These are phyloP conservation scores for Fraxinus nigra DNA, from an alignment of 305 asterid genomes.

Conservation along the genomic window DNA sequence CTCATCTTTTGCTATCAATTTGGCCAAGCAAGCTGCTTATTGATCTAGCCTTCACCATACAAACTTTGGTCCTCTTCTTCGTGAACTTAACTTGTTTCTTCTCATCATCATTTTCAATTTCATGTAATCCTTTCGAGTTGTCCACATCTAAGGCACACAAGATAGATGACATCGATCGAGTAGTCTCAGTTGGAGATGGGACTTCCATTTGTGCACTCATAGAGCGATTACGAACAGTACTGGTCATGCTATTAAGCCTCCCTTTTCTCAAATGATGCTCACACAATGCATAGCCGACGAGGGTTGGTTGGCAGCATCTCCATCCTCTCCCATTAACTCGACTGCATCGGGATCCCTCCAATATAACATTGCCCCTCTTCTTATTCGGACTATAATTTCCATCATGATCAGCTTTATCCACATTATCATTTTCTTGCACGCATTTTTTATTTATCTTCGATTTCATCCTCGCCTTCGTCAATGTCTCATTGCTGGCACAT, in stretches of 20 bases:
- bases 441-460: constrained; percentile 58
- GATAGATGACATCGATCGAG: background rate
- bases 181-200: background rate
- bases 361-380: constrained; percentile 52
- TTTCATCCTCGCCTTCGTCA: constrained; percentile 35
- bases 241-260: constrained; percentile 44
- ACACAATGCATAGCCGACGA: constrained; percentile 69
- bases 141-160: background rate
- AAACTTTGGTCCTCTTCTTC: constrained; percentile 51
- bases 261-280: constrained; percentile 84
- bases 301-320: constrained; percentile 73
- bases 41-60: constrained; percentile 68
- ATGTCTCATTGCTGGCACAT: constrained; percentile 15
- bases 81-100: constrained; percentile 13
- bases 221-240: constrained; percentile 22
- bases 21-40: constrained; percentile 52
- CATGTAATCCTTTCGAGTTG: background rate
- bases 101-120: background rate
- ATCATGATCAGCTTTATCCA: background rate
- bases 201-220: background rate
- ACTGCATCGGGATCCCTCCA: constrained; percentile 83
- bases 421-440: background rate
- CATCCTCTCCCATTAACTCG: constrained; percentile 83
- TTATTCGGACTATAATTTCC: constrained; percentile 21
- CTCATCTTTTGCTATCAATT: background rate